Evolutionary conservation across 2,329 filamentous ascomycete genomes (phyloP).

Genomic region (Exophiala sp.): DNA sequence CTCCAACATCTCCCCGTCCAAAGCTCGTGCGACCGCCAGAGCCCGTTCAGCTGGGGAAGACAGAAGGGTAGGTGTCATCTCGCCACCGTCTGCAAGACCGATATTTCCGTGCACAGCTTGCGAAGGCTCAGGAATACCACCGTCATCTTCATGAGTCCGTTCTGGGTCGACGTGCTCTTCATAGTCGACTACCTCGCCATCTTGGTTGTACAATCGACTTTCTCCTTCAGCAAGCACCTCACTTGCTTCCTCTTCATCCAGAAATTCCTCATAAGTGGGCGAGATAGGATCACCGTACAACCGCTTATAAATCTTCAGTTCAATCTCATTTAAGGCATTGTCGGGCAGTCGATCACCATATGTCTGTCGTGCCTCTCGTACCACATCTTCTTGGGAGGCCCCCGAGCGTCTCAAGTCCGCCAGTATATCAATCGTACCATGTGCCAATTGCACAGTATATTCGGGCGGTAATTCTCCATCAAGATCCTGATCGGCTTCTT

Average conservation of each 20-base stretch:
- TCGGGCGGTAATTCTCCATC: background rate
- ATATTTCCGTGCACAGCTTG: conserved; percentile 11
- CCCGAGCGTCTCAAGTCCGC: conserved; percentile 16
- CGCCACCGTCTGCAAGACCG: conserved; percentile 15
- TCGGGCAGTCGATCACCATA: conserved; percentile 76
- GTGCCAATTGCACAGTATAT: background rate
- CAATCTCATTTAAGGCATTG: conserved; percentile 64
- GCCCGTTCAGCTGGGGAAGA: conserved; percentile 30
- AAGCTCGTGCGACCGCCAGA: conserved; percentile 38
- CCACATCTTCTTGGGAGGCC: conserved; percentile 57
- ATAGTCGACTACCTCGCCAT: conserved; percentile 37
- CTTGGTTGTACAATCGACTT: conserved; percentile 37
- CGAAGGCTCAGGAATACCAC: background rate
- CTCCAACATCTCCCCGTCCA: conserved; percentile 43
- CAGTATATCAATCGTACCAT: conserved; percentile 8
- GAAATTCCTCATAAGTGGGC: conserved; percentile 31
- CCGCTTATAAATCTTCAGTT: conserved; percentile 72
- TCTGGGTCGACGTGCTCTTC: conserved; percentile 5
- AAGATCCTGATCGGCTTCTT: background rate
- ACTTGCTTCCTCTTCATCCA: conserved; percentile 30
- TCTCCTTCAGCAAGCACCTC: conserved; percentile 34
- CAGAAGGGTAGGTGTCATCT: conserved; percentile 14
- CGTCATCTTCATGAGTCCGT: background rate
- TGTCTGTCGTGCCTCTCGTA: conserved; percentile 67
- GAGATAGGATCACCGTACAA: conserved; percentile 69